Percentiles rank a stretch among this genome's conserved stretches.
Conservation (phyloP, 1,284 basidiomycete species). For the Hymenochaete sp. region DNA sequence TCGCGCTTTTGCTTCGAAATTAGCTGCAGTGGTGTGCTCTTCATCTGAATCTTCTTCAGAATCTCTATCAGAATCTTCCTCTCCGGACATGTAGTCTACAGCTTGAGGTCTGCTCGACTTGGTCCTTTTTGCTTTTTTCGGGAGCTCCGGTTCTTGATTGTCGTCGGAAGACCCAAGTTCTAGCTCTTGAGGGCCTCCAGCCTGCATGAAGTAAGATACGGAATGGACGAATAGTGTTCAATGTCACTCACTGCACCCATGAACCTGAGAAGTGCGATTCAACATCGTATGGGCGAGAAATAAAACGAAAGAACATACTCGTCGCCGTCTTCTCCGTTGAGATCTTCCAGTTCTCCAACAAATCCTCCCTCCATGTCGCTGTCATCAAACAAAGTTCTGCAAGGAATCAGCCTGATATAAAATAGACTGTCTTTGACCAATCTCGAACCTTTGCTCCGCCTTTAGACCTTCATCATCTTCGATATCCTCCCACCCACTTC, state of each 20-base stretch:
- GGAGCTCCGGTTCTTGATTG: slow-evolving; percentile 19
- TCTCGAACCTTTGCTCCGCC: slow-evolving; percentile 36
- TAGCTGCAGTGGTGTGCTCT: slow-evolving; percentile 57
- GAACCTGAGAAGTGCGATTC: slow-evolving; percentile 5
- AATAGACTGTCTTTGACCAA: neutral
- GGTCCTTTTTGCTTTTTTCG: slow-evolving; percentile 21
- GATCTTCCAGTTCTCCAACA: slow-evolving; percentile 39
- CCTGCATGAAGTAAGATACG: neutral
- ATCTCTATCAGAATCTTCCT: slow-evolving; percentile 36
- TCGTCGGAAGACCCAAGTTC: slow-evolving; percentile 43
- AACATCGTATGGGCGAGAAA: slow-evolving; percentile 4
- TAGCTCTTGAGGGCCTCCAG: slow-evolving; percentile 52
- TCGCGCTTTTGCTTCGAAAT: slow-evolving; percentile 69
- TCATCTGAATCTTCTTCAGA: slow-evolving; percentile 38
- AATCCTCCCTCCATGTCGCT: slow-evolving; percentile 42
- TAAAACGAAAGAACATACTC: slow-evolving; percentile 22
- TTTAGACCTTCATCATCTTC: slow-evolving; percentile 40
- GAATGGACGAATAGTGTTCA: neutral
- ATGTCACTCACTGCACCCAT: slow-evolving; percentile 5
- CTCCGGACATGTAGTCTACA: neutral
- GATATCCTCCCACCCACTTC: slow-evolving; percentile 58
- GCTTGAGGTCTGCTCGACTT: slow-evolving; percentile 6
- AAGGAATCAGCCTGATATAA: slow-evolving; percentile 6
- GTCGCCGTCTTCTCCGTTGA: slow-evolving; percentile 35
- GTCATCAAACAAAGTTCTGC: slow-evolving; percentile 40